Percentiles rank a stretch among this genome's conserved stretches.
Evolutionary conservation across 2,329 filamentous ascomycete genomes (phyloP).

Genomic region (Raffaelea deltoideospora): DNA sequence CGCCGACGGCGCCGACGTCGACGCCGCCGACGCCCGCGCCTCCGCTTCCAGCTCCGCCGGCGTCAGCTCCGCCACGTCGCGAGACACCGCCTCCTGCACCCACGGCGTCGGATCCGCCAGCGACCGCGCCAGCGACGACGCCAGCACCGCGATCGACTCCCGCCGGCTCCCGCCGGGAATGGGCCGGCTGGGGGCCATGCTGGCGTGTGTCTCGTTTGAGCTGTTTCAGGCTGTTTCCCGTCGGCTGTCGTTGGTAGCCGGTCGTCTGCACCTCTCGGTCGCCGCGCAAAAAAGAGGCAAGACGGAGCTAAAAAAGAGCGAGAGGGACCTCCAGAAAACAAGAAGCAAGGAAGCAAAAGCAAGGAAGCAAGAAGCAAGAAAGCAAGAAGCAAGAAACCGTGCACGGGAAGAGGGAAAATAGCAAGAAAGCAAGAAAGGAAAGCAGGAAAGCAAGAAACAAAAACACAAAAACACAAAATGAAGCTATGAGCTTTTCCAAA

Average conservation of each 20-base stretch:
- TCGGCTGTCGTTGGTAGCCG: too few species aligned
- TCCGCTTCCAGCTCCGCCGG: conserved; percentile 31
- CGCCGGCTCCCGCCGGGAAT: not conserved
- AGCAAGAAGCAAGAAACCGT: not conserved
- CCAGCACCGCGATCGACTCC: conserved; percentile 1
- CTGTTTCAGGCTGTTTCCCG: not conserved
- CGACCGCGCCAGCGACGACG: conserved; percentile 9
- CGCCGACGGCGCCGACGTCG: not conserved
- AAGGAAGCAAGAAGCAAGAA: not conserved
- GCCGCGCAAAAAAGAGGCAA: not conserved
- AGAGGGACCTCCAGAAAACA: too few species aligned
- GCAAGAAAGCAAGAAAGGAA: not conserved
- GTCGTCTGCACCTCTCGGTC: too few species aligned
- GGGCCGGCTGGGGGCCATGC: not conserved
- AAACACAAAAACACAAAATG: not conserved
- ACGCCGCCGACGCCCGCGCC: not conserved
- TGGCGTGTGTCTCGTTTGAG: not conserved
- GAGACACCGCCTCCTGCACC: conserved; percentile 48
- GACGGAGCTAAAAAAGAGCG: not conserved
- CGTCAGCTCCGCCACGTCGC: conserved; percentile 50
- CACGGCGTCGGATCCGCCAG: conserved; percentile 46
- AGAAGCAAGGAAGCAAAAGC: not conserved
- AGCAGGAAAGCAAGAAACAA: not conserved
- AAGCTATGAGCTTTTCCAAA: too few species aligned
- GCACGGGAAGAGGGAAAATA: not conserved